Percentiles rank a stretch among this genome's conserved stretches.
These are phyloP conservation scores for Wickerhamiella bombiphila DNA, from an alignment of 805 yeast species.

Conservation along the genomic window DNA sequence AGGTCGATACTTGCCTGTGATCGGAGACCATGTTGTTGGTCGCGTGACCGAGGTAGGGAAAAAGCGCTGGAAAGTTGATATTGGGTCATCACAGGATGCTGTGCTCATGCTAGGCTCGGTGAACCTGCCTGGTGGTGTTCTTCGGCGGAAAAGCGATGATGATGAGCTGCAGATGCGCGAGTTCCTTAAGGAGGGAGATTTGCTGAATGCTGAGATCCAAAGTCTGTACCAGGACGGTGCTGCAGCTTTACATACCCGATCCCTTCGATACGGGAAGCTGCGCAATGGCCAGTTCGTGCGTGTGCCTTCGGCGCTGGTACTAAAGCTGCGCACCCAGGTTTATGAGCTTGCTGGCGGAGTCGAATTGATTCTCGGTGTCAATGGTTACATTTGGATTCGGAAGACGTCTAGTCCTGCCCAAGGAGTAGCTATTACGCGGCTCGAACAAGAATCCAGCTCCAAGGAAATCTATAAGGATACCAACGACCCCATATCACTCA, in stretches of 20 bases:
- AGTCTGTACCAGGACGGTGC: constrained; percentile 77
- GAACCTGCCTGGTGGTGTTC: constrained; percentile 91
- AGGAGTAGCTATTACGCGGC: constrained; percentile 54
- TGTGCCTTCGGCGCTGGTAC: constrained; percentile 70
- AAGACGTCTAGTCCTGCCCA: constrained; percentile 34
- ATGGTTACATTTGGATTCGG: constrained; percentile 87
- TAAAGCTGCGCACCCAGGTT: constrained; percentile 77
- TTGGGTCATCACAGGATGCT: constrained; percentile 90
- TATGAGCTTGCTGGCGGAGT: constrained; percentile 90
- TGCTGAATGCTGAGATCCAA: constrained; percentile 92
- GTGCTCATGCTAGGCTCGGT: constrained; percentile 87
- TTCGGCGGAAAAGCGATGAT: constrained; percentile 83
- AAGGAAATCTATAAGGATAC: constrained; percentile 90
- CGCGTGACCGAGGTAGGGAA: constrained; percentile 87
- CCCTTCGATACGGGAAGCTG: constrained; percentile 86
- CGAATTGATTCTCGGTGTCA: constrained; percentile 79
- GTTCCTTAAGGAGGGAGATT: constrained; percentile 88
- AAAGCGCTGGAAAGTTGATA: constrained; percentile 92
- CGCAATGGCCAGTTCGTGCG: constrained; percentile 74
- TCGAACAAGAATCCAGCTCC: constrained; percentile 78
- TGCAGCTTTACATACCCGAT: constrained; percentile 88
- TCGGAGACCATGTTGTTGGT: constrained; percentile 94
- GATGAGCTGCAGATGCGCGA: constrained; percentile 95
- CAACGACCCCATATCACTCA: constrained; percentile 54
- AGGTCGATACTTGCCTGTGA: constrained; percentile 82